A percentile compares a stretch with the other conserved stretches of the same genome.
Evolutionary conservation across 2,329 filamentous ascomycete species (phyloP).

Genomic region (Epichloe aotearoae): DNA sequence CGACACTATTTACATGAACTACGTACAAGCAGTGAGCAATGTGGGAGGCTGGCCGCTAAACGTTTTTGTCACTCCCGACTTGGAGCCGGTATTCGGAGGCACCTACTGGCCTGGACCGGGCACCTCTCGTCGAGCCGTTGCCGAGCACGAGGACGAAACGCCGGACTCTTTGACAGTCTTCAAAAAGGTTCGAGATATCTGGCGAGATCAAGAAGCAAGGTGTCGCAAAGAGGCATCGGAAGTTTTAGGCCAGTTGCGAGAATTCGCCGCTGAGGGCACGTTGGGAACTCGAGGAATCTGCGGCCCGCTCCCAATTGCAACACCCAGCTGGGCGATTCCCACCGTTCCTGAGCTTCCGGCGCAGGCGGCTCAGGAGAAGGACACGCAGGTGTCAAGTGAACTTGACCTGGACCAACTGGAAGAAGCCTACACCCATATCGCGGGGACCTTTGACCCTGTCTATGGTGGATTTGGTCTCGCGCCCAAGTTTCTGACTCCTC

Average conservation of each 20-base stretch:
- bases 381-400: slow-evolving; percentile 42
- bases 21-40: slow-evolving; percentile 83
- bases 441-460: slow-evolving; percentile 62
- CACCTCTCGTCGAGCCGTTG: slow-evolving; percentile 26
- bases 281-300: slow-evolving; percentile 33
- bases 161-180: slow-evolving; percentile 76
- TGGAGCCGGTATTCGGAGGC: slow-evolving; percentile 89
- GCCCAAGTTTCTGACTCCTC: slow-evolving; percentile 83
- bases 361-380: slow-evolving; percentile 11
- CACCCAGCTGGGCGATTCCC: slow-evolving; percentile 18
- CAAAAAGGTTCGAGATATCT: slow-evolving; percentile 60
- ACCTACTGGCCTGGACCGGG: slow-evolving; percentile 89
- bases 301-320: slow-evolving; percentile 15
- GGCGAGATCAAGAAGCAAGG: slow-evolving; percentile 72
- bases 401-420: slow-evolving; percentile 85
- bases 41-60: slow-evolving; percentile 91
- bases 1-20: slow-evolving; percentile 97
- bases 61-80: slow-evolving; percentile 85
- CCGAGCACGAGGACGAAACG: slow-evolving; percentile 38
- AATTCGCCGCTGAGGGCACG: slow-evolving; percentile 82
- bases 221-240: slow-evolving; percentile 75
- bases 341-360: slow-evolving; percentile 14
- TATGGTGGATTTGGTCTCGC: slow-evolving; percentile 70
- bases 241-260: slow-evolving; percentile 65
- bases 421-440: slow-evolving; percentile 74